Conservation (phyloP, 129 eudicot species). For the Logfia minima region DNA sequence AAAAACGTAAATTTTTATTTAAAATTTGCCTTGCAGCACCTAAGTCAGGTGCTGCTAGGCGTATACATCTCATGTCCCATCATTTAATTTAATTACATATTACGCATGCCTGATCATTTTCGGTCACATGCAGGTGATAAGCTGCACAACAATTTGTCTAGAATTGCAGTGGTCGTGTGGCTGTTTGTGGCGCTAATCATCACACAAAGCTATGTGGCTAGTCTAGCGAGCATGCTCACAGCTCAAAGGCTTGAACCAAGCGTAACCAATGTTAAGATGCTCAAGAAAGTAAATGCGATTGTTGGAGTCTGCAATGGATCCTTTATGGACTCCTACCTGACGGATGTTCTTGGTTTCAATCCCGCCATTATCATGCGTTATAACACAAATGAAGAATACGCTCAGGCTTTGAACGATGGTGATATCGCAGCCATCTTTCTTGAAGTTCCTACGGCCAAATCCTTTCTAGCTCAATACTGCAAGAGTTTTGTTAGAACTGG, state of each 20-base stretch:
- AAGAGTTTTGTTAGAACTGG: slow-evolving; percentile 45
- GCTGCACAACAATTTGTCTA: slow-evolving; percentile 47
- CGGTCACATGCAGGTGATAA: slow-evolving; percentile 38
- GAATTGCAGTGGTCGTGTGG: slow-evolving; percentile 53
- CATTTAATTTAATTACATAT: too few species aligned
- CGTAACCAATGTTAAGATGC: slow-evolving; percentile 34
- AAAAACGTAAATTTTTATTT: too few species aligned
- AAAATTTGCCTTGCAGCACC: too few species aligned
- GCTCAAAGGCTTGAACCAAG: slow-evolving; percentile 47
- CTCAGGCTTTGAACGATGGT: slow-evolving; percentile 39
- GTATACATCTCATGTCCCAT: too few species aligned
- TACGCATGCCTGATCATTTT: not conserved
- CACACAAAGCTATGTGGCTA: slow-evolving; percentile 62
- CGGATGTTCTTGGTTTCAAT: slow-evolving; percentile 35
- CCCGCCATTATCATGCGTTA: slow-evolving; percentile 31
- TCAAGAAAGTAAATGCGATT: slow-evolving; percentile 33
- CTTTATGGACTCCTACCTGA: slow-evolving; percentile 34
- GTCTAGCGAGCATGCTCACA: slow-evolving; percentile 66
- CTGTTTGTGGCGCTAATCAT: slow-evolving; percentile 50
- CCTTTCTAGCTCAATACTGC: slow-evolving; percentile 58
- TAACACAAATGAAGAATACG: slow-evolving; percentile 31
- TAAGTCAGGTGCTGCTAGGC: too few species aligned
- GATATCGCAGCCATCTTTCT: slow-evolving; percentile 49
- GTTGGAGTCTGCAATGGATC: slow-evolving; percentile 46
- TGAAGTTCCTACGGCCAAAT: slow-evolving; percentile 47